Conservation (phyloP, 2,329 filamentous ascomycete species). For the Scedosporium aurantiacum region DNA sequence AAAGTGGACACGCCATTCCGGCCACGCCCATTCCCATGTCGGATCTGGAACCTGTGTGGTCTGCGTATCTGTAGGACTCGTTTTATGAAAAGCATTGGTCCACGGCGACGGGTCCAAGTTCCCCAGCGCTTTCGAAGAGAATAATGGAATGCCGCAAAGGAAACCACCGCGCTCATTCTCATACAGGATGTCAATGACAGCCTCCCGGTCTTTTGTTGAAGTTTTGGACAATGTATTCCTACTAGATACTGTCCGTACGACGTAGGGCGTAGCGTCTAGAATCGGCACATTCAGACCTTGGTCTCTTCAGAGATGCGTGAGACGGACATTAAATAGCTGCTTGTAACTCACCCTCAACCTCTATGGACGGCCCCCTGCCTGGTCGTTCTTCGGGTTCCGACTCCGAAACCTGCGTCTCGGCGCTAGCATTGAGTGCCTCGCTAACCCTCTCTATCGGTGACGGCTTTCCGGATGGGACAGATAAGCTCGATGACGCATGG, state of each 20-base stretch:
- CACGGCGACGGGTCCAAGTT: conserved; percentile 78
- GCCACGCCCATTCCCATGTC: conserved; percentile 81
- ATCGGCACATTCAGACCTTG: not conserved
- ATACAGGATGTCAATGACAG: conserved; percentile 76
- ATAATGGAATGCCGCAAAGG: conserved; percentile 80
- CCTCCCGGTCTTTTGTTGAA: conserved; percentile 23
- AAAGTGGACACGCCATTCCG: conserved; percentile 54
- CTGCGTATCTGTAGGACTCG: conserved; percentile 56
- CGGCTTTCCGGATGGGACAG: not conserved
- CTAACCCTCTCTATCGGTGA: not conserved
- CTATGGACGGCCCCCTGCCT: not conserved
- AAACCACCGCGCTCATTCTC: conserved; percentile 92
- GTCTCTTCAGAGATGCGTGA: not conserved
- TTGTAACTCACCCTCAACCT: not conserved
- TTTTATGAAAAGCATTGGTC: conserved; percentile 59
- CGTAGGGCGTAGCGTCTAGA: not conserved
- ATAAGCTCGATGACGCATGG: not conserved
- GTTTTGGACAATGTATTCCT: not conserved
- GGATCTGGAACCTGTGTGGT: conserved; percentile 92
- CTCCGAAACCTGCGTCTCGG: not conserved
- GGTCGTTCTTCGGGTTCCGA: not conserved
- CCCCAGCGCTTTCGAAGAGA: conserved; percentile 74
- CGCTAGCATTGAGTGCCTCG: not conserved
- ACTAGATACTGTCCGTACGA: not conserved
- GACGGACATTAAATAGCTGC: not conserved